Percentiles rank a stretch among this genome's conserved stretches.
Evolutionary conservation across 305 asterid genomes (phyloP).

Genomic region (Lippia alba): DNA sequence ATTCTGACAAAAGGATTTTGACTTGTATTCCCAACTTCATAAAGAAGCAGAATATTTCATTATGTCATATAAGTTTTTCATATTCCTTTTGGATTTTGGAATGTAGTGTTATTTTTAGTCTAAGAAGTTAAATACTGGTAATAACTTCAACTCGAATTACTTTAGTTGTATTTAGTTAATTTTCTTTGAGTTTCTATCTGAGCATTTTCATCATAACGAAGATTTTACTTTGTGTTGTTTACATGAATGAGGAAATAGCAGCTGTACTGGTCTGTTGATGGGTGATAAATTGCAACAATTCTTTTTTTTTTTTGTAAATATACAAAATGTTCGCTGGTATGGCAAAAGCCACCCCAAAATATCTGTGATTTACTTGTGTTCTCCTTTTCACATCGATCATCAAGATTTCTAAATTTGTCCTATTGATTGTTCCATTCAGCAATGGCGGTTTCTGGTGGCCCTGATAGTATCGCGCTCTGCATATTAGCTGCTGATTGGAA

Average conservation of each 20-base stretch:
- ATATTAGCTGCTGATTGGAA: slow-evolving; percentile 85
- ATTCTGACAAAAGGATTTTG: not conserved
- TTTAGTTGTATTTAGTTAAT: no score
- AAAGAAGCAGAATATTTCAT: not conserved
- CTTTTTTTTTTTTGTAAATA: no score
- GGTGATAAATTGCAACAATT: no score
- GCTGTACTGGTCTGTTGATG: not conserved
- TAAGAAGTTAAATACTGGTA: not conserved
- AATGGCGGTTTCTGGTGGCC: slow-evolving; percentile 96
- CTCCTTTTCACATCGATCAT: no score
- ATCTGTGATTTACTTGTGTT: not conserved
- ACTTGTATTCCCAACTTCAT: not conserved
- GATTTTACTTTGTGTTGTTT: not conserved
- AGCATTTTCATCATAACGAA: slow-evolving; percentile 1
- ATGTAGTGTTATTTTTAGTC: not conserved
- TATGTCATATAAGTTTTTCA: not conserved
- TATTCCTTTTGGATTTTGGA: not conserved
- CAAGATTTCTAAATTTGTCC: no score
- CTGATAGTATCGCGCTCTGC: slow-evolving; percentile 95
- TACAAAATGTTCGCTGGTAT: no score
- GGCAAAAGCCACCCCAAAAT: no score
- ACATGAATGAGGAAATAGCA: not conserved
- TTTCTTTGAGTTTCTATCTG: not conserved
- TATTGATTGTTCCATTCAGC: slow-evolving; percentile 51
- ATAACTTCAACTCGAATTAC: not conserved